A percentile compares a stretch with the other conserved stretches of the same genome.
phyloP scores from a whole-genome alignment of 148 eudicot species.

The Rhododendron griersonianum region DNA sequence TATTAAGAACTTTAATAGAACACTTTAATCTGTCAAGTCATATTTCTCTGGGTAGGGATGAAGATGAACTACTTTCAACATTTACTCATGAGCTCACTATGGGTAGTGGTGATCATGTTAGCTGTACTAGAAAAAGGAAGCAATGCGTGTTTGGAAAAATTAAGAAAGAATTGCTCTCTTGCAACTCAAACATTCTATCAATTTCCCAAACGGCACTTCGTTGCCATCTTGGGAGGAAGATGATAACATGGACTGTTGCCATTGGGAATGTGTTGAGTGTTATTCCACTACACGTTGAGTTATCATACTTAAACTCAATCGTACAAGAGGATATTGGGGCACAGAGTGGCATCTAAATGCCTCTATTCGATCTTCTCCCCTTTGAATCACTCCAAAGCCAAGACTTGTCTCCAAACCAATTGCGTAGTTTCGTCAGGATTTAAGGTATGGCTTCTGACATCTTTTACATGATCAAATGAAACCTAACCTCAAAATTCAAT shows the following conservation, averaged over 20 bases:
- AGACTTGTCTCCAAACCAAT: background rate
- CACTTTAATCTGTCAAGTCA: too few species aligned
- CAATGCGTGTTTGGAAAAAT: background rate
- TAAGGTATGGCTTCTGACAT: background rate
- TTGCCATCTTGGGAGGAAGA: too few species aligned
- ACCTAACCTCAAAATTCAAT: background rate
- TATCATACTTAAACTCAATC: background rate
- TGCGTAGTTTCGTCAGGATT: background rate
- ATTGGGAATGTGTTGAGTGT: too few species aligned
- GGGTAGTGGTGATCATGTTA: background rate
- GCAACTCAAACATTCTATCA: constrained; percentile 1
- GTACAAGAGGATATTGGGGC: too few species aligned
- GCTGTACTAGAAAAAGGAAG: background rate
- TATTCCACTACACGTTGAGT: too few species aligned
- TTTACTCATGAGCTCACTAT: background rate
- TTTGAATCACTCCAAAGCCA: background rate
- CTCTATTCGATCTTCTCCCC: constrained; percentile 4
- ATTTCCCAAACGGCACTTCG: background rate
- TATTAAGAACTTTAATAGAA: too few species aligned
- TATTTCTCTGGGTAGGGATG: background rate
- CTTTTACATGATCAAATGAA: background rate
- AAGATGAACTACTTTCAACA: background rate
- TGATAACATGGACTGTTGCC: too few species aligned
- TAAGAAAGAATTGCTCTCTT: background rate
- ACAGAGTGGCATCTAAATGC: background rate